Percentiles rank a stretch among this genome's conserved stretches.
Evolutionary conservation across 371 early-diverging fungal genomes (phyloP).

Genomic region (Mucor plumbeus): DNA sequence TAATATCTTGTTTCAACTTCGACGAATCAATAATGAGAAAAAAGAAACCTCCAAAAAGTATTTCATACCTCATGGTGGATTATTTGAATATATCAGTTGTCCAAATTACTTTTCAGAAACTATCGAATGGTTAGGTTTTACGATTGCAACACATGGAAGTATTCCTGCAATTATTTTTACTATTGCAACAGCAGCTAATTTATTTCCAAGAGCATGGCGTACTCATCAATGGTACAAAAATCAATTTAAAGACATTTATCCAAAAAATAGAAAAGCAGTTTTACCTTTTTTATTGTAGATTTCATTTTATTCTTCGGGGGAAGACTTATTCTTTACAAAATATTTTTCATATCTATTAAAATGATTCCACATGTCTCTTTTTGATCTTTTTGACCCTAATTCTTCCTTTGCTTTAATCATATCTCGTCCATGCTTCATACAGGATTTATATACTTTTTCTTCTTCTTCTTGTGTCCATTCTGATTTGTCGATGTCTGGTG

Average conservation of each 20-base stretch:
- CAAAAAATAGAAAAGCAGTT: slow-evolving; percentile 57
- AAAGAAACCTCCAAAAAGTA: slow-evolving; percentile 36
- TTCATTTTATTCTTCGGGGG: too few species aligned
- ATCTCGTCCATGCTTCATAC: slow-evolving; percentile 9
- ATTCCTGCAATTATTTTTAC: slow-evolving; percentile 62
- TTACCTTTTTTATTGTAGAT: slow-evolving; percentile 61
- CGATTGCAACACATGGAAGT: slow-evolving; percentile 45
- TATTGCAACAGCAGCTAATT: slow-evolving; percentile 55
- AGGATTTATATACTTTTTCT: slow-evolving; percentile 19
- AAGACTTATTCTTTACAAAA: not conserved
- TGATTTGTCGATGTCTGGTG: slow-evolving; percentile 40
- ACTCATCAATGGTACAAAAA: slow-evolving; percentile 66
- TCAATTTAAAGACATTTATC: slow-evolving; percentile 55
- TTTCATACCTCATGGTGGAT: slow-evolving; percentile 59
- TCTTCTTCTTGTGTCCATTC: slow-evolving; percentile 45
- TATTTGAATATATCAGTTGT: slow-evolving; percentile 63
- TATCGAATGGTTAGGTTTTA: slow-evolving; percentile 71
- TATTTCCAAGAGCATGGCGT: slow-evolving; percentile 63
- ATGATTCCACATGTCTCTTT: slow-evolving; percentile 52
- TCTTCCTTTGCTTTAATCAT: slow-evolving; percentile 34
- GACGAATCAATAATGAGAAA: slow-evolving; percentile 19
- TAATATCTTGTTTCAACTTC: slow-evolving; percentile 49
- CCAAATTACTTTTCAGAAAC: slow-evolving; percentile 70
- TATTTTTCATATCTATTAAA: slow-evolving; percentile 3
- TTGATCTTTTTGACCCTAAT: slow-evolving; percentile 25